These are phyloP conservation scores for Glaciozyma antarctica DNA, from an alignment of 768 basidiomycete genomes.

Conservation along the genomic window DNA sequence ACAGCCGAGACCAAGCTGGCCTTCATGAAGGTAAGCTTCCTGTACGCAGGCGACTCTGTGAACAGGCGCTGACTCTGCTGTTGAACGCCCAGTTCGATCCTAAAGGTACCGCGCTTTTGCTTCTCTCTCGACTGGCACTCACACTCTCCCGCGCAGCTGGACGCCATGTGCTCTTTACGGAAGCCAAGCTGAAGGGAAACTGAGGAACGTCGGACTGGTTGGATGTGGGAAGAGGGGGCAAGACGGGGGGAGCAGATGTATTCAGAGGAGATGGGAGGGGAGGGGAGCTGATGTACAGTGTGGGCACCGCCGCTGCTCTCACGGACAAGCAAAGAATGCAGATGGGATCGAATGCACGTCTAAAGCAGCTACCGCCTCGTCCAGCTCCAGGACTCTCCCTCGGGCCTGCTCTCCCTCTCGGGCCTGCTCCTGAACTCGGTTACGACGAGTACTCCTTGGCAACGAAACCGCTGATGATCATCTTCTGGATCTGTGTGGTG, in stretches of 20 bases:
- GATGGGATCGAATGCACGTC: too few species aligned
- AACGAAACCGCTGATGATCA: background rate
- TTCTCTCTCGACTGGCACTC: background rate
- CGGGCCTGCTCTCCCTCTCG: too few species aligned
- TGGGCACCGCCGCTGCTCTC: too few species aligned
- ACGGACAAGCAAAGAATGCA: too few species aligned
- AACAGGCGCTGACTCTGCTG: background rate
- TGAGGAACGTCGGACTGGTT: too few species aligned
- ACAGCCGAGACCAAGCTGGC: conserved; percentile 31
- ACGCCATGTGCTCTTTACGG: conserved; percentile 27
- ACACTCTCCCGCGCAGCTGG: conserved; percentile 6
- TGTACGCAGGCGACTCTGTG: background rate
- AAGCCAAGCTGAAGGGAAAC: conserved; percentile 25
- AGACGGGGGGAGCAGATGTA: too few species aligned
- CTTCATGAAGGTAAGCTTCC: conserved; percentile 25
- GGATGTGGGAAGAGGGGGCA: too few species aligned
- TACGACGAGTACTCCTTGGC: background rate
- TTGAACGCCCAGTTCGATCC: conserved; percentile 19
- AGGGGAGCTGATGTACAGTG: too few species aligned
- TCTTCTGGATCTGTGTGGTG: conserved; percentile 6
- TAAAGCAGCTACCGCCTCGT: too few species aligned
- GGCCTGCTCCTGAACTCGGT: background rate
- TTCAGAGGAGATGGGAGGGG: too few species aligned
- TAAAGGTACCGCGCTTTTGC: conserved; percentile 12
- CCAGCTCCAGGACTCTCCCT: too few species aligned